Base-by-base conservation (phyloP, 768 basidiomycete species). In the Leucosporidium creatinivorum region DNA sequence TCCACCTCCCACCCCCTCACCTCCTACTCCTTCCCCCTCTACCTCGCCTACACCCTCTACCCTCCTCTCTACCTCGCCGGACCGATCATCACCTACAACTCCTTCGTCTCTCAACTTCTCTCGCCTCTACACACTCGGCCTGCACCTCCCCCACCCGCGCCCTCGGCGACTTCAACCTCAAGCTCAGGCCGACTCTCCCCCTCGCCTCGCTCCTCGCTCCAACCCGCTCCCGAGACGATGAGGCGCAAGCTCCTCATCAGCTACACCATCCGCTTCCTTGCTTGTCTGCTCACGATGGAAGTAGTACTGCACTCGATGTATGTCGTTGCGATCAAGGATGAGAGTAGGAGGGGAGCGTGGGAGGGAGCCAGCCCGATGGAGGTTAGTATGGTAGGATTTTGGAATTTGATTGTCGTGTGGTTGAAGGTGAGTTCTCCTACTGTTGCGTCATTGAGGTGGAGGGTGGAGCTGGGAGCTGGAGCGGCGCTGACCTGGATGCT, bases 331-430 rank as follows among this genome's bases (percentile, higher is more conserved):
- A 94, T 97, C 80, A 97, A 97, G 78, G 91, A 94, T 70, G 51
- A 58, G 56, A 31, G 51, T 44, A 47, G 50, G 52, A 17, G 54
- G 8, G 31, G 21, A 26, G 77, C 76, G 4, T 97, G 93, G 94
- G 71, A 76, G 6, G 89, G 88, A 7, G 84, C 87, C 73, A 84
- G 85, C 0, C 87, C 92, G 0, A 84, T 87, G 12, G 83, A 97
- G 76, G 82, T 98, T 25, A 85, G 86, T 73, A 89, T 96, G 88
- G 85, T 97, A 56, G 93, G 94, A 0, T 93, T 96, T 75, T 98
- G 93, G 94, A 97, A 94, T 76, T 82, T 98, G 57, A 88, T 94
- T 31, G 81, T 97, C 39, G 89, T 97, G 1, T 98, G 94, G 96
- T 80, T 98, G 2, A 98, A 98, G 85, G 93, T 91, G 73, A 21